Evolutionary conservation across 1,284 basidiomycete species (phyloP).

Genomic region (Cryptococcus sp.): DNA sequence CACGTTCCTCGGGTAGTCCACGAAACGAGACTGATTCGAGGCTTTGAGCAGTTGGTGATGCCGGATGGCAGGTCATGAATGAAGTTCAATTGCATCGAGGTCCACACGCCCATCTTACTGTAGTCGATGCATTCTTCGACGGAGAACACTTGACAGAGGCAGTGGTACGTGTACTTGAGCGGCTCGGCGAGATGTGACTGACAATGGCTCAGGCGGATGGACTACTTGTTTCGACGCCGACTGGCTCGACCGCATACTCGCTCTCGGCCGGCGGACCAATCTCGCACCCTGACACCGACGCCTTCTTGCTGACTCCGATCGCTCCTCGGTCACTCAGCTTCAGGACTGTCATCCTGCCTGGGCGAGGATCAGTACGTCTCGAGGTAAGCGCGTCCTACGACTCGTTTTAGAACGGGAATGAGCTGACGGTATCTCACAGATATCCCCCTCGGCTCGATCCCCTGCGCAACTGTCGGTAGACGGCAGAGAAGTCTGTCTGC

Average conservation of each 20-base stretch:
- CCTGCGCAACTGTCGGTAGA: constrained; percentile 91
- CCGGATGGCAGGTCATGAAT: constrained; percentile 96
- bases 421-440: constrained; percentile 56
- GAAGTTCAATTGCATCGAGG: constrained; percentile 92
- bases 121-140: constrained; percentile 93
- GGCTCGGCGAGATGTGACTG: background rate
- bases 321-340: constrained; percentile 92
- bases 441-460: constrained; percentile 79
- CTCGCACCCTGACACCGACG: constrained; percentile 88
- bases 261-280: constrained; percentile 95
- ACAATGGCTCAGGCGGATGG: constrained; percentile 73
- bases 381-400: constrained; percentile 60
- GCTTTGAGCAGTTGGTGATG: constrained; percentile 26
- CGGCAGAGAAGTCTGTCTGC: constrained; percentile 76
- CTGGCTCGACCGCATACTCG: constrained; percentile 95
- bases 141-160: constrained; percentile 93
- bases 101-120: constrained; percentile 85
- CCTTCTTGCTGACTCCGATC: constrained; percentile 89
- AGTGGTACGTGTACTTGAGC: constrained; percentile 68
- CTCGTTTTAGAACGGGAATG: background rate
- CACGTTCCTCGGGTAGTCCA: background rate
- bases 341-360: constrained; percentile 84
- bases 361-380: constrained; percentile 76
- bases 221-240: constrained; percentile 91
- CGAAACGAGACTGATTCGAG: background rate